Evolutionary conservation across 2,329 filamentous ascomycete species (phyloP).

Genomic region (Claviceps cyperi): DNA sequence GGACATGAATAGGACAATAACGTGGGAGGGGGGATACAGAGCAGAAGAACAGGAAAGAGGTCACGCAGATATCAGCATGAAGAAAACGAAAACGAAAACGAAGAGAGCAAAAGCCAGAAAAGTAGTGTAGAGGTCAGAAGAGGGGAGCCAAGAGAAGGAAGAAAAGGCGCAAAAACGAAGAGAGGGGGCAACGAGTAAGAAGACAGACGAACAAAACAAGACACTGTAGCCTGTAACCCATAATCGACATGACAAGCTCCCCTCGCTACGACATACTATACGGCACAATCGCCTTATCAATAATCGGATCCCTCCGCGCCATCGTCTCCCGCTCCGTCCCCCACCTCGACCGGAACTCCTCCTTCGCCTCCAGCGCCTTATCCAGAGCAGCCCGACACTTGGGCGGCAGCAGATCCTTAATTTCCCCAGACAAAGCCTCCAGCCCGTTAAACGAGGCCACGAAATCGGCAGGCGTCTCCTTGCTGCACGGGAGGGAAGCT

Average conservation of each 20-base stretch:
- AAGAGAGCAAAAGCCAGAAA: background rate
- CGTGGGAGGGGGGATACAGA: background rate
- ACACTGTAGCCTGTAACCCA: background rate
- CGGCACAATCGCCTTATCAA: constrained; percentile 51
- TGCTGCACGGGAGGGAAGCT: constrained; percentile 29
- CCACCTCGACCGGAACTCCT: constrained; percentile 63
- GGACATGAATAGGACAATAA: too few relatives aligned
- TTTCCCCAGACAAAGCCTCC: constrained; percentile 47
- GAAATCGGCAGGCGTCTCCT: constrained; percentile 30
- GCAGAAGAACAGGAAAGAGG: background rate
- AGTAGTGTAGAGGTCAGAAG: background rate
- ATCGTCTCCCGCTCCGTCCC: constrained; percentile 47
- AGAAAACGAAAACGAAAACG: constrained; percentile 5
- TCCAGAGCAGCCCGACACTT: constrained; percentile 64
- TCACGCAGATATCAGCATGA: background rate
- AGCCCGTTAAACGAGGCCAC: constrained; percentile 45
- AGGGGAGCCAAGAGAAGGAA: background rate
- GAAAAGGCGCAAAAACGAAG: background rate
- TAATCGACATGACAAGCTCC: background rate
- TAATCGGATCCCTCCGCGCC: constrained; percentile 36
- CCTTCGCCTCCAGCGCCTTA: constrained; percentile 48
- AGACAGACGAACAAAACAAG: background rate
- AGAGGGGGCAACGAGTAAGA: background rate
- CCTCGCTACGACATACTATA: constrained; percentile 28
- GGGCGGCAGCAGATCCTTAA: constrained; percentile 49